A percentile compares a stretch with the other conserved stretches of the same genome.
Evolutionary conservation across 352 stramenopile genomes (phyloP).

Genomic region (Pythium vanterpoolii): DNA sequence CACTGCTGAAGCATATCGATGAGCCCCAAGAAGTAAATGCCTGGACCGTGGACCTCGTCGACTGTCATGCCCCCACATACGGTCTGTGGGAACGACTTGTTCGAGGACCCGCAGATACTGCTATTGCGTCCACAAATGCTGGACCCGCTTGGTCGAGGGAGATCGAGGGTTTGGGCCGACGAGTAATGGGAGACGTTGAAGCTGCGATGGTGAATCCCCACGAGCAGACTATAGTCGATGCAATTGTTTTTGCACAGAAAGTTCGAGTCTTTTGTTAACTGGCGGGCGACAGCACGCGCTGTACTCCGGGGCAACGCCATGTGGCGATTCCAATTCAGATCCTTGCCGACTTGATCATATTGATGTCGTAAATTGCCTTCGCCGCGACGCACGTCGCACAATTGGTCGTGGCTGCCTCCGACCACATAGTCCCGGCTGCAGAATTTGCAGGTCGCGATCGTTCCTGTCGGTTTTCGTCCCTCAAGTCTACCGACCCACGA

Average conservation of each 20-base stretch:
- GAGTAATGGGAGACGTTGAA: conserved; percentile 77
- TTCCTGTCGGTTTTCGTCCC: conserved; percentile 67
- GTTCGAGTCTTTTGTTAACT: conserved; percentile 84
- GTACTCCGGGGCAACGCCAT: conserved; percentile 61
- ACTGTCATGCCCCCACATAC: conserved; percentile 65
- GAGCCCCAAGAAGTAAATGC: conserved; percentile 93
- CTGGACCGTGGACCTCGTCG: conserved; percentile 86
- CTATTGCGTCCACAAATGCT: conserved; percentile 14
- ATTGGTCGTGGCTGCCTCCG: conserved; percentile 63
- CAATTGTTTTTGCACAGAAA: conserved; percentile 92
- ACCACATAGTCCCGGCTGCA: conserved; percentile 65
- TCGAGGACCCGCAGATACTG: conserved; percentile 22
- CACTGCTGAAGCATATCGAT: conserved; percentile 96
- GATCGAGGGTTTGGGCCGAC: conserved; percentile 45
- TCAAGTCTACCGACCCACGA: conserved; percentile 81
- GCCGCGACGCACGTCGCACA: conserved; percentile 53
- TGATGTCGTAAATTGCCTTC: conserved; percentile 70
- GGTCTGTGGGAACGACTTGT: conserved; percentile 48
- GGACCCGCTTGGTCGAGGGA: conserved; percentile 24
- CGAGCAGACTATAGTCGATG: conserved; percentile 95
- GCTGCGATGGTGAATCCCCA: conserved; percentile 91
- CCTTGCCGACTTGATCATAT: conserved; percentile 80
- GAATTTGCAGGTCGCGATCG: conserved; percentile 68
- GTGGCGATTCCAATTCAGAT: conserved; percentile 83
- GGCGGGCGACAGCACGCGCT: conserved; percentile 51